Evolutionary conservation across 805 yeast species (phyloP).

Genomic region (Hanseniaspora mollemarum): DNA sequence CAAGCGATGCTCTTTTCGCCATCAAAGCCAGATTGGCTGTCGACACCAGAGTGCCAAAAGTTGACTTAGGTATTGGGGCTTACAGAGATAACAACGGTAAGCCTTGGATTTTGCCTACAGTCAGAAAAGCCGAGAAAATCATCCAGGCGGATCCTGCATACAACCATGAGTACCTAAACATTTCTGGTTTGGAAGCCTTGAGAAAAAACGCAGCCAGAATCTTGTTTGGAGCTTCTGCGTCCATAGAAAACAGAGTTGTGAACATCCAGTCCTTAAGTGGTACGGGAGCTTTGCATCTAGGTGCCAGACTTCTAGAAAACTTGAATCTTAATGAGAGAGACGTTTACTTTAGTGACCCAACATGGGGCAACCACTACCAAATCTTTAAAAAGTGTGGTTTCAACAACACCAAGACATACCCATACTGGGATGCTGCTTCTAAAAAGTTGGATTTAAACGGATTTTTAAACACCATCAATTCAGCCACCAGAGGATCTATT

Average conservation of each 20-base stretch:
- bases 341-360: conserved; percentile 72
- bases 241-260: conserved; percentile 54
- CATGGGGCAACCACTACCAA: conserved; percentile 95
- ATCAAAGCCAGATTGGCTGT: conserved; percentile 54
- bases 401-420: conserved; percentile 48
- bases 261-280: conserved; percentile 87
- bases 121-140: conserved; percentile 52
- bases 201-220: conserved; percentile 61
- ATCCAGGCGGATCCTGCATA: conserved; percentile 47
- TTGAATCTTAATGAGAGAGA: conserved; percentile 28
- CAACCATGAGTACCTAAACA: conserved; percentile 84
- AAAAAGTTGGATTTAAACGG: conserved; percentile 66
- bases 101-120: conserved; percentile 81
- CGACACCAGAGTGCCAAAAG: conserved; percentile 54
- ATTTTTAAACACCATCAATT: conserved; percentile 46
- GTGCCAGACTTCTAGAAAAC: conserved; percentile 40
- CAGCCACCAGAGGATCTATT: conserved; percentile 65
- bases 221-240: conserved; percentile 49
- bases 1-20: conserved; percentile 81
- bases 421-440: conserved; percentile 71
- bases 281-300: conserved; percentile 88
- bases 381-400: conserved; percentile 66
- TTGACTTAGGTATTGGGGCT: conserved; percentile 88
- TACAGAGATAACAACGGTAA: conserved; percentile 79
- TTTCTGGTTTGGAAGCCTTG: conserved; percentile 61